Evolutionary conservation across 2,329 filamentous ascomycete species (phyloP), one percentile per base, ranked within the genome.

Genomic region (Microdochium nivale): DNA sequence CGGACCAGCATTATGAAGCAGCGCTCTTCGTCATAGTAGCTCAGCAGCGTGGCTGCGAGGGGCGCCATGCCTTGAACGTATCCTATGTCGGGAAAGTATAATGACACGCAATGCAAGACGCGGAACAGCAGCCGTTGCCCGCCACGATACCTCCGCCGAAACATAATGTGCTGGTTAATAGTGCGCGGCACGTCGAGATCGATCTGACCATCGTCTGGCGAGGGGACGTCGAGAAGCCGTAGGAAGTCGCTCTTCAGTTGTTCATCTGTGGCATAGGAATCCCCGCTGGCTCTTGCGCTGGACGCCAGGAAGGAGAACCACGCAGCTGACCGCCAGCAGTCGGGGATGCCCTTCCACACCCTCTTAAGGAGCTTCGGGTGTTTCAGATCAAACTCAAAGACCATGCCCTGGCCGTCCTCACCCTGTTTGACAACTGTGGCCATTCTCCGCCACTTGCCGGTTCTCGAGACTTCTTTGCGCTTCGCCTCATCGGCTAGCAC

Each of bases 41-140:
- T 96, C 7, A 99, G 80, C 21, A 99, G 74, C 0, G 94, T 97
- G 1, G 92, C 92, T 1, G 89, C 91, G 37, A 97, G 75, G 23
- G 90, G 88, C 16, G 92, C 94, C 94, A 99, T 99, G 51, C 94
- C 94, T 69, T 99, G 94, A 0, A 97, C 94, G 66, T 99, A 99
- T 25, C 94, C 94, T 5, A 88, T 94, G 24, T 88, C 86, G 0
- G 90, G 88, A 57, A 92, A 92, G 66, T 96, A 95, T 11, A 99
- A 79, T 19, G 90, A 92, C 65, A 97, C 81, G 46, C 89, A 87
- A 65, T 97, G 94, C 25, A 99, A 77, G 2, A 97, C 90, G 49
- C 94, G 83, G 69, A 99, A 99, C 2, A 99, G 75, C 14, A 97
- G 74, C 44, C 94, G 82, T 68, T 99, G 92, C 1, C 92, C 94